These are phyloP conservation scores for Halenospora varia DNA, from an alignment of 495 filamentous ascomycete genomes.

Conservation along the genomic window DNA sequence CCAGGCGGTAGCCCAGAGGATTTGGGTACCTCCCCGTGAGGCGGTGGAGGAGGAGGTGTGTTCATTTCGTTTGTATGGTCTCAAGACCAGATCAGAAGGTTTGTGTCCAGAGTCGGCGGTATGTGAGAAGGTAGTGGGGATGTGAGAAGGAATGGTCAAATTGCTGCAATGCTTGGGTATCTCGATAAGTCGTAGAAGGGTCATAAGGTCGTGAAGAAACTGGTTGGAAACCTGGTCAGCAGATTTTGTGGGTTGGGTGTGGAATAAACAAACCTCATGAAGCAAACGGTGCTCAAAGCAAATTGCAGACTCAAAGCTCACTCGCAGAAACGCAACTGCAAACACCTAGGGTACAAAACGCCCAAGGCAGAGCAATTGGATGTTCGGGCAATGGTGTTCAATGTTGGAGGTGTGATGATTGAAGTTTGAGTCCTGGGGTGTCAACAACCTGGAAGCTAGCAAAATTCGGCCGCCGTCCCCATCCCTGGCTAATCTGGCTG, in stretches of 20 bases:
- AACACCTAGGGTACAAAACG: slow-evolving; percentile 14
- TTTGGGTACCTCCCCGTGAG: slow-evolving; percentile 65
- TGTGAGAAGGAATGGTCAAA: neutral
- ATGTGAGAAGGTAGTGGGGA: neutral
- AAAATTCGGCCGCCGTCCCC: no score
- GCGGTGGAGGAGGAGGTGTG: slow-evolving; percentile 59
- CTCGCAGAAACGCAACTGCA: slow-evolving; percentile 10
- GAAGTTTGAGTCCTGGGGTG: no score
- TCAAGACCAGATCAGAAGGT: slow-evolving; percentile 6
- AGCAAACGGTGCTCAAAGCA: slow-evolving; percentile 7
- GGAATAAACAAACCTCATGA: slow-evolving; percentile 11
- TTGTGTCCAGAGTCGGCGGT: slow-evolving; percentile 7
- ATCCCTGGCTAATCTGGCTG: no score
- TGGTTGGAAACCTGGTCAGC: neutral
- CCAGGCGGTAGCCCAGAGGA: slow-evolving; percentile 63
- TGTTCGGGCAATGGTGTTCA: neutral
- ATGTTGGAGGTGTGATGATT: neutral
- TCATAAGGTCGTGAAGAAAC: slow-evolving; percentile 25
- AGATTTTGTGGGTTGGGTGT: neutral
- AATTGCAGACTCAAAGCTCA: slow-evolving; percentile 1
- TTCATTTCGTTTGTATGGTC: slow-evolving; percentile 31
- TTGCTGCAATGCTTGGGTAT: slow-evolving; percentile 10
- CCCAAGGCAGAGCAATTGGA: neutral
- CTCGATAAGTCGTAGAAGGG: slow-evolving; percentile 14
- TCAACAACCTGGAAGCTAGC: no score